Evolutionary conservation across 306 rosid genomes (phyloP).

Genomic region (Pterocarpus macrocarpus): DNA sequence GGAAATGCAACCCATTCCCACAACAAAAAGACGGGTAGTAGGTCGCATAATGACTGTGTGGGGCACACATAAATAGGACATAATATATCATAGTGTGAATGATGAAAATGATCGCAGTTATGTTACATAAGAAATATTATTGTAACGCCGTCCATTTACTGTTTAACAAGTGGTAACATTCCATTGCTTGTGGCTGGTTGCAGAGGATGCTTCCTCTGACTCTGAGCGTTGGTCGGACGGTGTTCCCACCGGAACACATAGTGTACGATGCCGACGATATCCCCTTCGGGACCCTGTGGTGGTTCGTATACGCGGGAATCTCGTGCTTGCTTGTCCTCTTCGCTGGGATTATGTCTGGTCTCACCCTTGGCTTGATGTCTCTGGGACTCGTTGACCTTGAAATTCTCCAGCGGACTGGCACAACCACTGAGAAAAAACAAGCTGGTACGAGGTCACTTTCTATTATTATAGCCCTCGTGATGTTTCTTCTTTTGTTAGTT

Average conservation of each 20-base stretch:
- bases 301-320: conserved; percentile 77
- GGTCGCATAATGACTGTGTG: background rate
- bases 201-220: conserved; percentile 27
- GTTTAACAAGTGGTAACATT: background rate
- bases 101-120: background rate
- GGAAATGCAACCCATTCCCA: background rate
- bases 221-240: conserved; percentile 4
- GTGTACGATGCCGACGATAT: conserved; percentile 66
- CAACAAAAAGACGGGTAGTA: background rate
- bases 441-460: conserved; percentile 60
- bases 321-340: conserved; percentile 66
- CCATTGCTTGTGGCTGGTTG: background rate
- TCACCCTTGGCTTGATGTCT: conserved; percentile 88
- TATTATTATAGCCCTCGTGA: background rate
- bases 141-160: background rate
- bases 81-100: no score
- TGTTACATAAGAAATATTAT: background rate
- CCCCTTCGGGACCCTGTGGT: conserved; percentile 65
- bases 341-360: conserved; percentile 97
- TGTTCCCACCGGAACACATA: conserved; percentile 36
- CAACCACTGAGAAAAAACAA: conserved; percentile 75
- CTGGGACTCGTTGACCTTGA: conserved; percentile 82
- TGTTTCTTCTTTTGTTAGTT: background rate
- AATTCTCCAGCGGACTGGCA: conserved; percentile 78
- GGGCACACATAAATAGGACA: background rate